phyloP scores from a whole-genome alignment of 1,284 basidiomycete genomes.

The Exobasidium cylindrosporum region DNA sequence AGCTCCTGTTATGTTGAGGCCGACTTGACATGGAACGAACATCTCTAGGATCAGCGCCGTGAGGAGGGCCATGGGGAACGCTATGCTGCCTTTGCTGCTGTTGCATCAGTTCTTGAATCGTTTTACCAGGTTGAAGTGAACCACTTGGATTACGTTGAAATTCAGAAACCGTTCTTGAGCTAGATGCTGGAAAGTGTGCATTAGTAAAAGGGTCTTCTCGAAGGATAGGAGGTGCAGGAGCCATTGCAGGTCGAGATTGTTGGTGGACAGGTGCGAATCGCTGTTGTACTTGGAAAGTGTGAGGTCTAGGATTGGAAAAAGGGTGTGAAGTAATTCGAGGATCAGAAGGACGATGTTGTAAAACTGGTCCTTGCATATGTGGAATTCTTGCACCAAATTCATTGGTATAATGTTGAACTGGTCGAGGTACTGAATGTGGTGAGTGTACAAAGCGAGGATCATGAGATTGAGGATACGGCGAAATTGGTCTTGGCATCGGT shows the following conservation, averaged over 20 bases:
- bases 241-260: not conserved
- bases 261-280: not conserved
- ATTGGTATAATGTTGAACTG: not conserved
- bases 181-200: constrained; percentile 42
- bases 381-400: constrained; percentile 7
- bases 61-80: not conserved
- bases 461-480: not conserved
- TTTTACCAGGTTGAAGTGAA: constrained; percentile 46
- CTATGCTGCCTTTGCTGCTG: constrained; percentile 9
- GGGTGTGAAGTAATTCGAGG: not conserved
- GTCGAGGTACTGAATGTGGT: not conserved
- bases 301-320: constrained; percentile 28
- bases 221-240: too few species aligned
- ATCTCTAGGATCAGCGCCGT: not conserved
- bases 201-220: constrained; percentile 45
- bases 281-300: constrained; percentile 33
- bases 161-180: constrained; percentile 44
- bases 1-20: not conserved
- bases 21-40: not conserved
- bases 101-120: constrained; percentile 40
- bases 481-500: not conserved
- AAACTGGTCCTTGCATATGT: constrained; percentile 1
- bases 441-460: not conserved
- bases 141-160: constrained; percentile 33
- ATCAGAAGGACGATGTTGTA: not conserved